Percentiles rank a stretch among this genome's conserved stretches.
phyloP scores from a whole-genome alignment of 2,329 filamentous ascomycete genomes.

The Macrophomina tecta region DNA sequence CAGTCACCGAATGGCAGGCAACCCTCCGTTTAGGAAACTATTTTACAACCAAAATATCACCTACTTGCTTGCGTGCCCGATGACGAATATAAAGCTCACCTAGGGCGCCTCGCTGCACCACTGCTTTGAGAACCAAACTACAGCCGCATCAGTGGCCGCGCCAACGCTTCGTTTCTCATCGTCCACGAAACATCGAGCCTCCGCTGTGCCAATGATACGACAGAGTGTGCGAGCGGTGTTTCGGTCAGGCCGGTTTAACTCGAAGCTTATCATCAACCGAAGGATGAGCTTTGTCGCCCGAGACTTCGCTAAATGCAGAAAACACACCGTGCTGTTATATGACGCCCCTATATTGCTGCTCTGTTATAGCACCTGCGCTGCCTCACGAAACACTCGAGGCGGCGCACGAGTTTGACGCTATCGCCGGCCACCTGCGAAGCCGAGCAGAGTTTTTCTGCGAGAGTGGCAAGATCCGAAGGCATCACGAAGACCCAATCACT shows the following conservation, averaged over 20 bases:
- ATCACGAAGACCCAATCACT: background rate
- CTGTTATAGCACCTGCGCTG: background rate
- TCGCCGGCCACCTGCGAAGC: background rate
- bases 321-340: constrained; percentile 11
- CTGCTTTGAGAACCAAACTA: constrained; percentile 1
- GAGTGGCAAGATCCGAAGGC: background rate
- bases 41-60: constrained; percentile 6
- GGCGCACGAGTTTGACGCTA: constrained; percentile 11
- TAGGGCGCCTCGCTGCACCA: background rate
- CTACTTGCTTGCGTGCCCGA: background rate
- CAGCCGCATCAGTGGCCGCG: constrained; percentile 2
- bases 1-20: constrained; percentile 9
- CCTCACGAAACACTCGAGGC: constrained; percentile 11
- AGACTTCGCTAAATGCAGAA: constrained; percentile 11
- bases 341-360: constrained; percentile 11
- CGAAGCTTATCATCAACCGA: constrained; percentile 4
- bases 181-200: constrained; percentile 14
- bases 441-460: background rate
- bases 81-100: constrained; percentile 6
- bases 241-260: constrained; percentile 2
- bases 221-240: constrained; percentile 2
- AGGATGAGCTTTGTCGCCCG: constrained; percentile 7
- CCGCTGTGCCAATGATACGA: constrained; percentile 4
- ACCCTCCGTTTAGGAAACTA: background rate
- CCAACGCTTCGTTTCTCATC: background rate